Conservation (phyloP, 2,329 filamentous ascomycete genomes). For the Fusarium succisae region DNA sequence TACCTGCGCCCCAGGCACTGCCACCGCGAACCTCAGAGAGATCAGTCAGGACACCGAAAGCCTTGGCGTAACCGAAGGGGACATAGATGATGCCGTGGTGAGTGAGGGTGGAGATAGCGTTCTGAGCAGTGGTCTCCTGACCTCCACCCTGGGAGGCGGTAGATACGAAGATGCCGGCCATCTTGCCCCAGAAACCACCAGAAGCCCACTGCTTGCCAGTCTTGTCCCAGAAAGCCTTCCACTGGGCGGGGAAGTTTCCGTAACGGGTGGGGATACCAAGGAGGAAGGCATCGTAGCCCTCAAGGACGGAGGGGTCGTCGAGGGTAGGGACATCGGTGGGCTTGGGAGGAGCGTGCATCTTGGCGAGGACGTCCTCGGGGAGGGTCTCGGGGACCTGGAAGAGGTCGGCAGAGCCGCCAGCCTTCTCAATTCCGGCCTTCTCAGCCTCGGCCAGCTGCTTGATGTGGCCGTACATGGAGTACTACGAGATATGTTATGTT, state of each 20-base stretch:
- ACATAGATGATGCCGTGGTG: constrained; percentile 98
- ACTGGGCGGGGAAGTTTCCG: constrained; percentile 97
- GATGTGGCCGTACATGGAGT: constrained; percentile 96
- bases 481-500: constrained; percentile 60
- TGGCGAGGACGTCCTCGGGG: constrained; percentile 78
- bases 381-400: constrained; percentile 94
- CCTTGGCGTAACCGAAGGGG: constrained; percentile 89
- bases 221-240: constrained; percentile 93
- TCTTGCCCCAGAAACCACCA: constrained; percentile 86
- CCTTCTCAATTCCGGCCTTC: constrained; percentile 87
- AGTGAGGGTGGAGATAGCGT: constrained; percentile 82
- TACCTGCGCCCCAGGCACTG: constrained; percentile 91
- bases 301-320: constrained; percentile 66
- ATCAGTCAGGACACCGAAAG: constrained; percentile 76
- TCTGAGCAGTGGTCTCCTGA: constrained; percentile 87
- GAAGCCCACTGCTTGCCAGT: constrained; percentile 84
- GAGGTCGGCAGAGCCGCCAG: constrained; percentile 82
- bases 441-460: constrained; percentile 85
- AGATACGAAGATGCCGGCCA: constrained; percentile 89
- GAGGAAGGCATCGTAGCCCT: constrained; percentile 86
- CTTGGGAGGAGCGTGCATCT: constrained; percentile 92
- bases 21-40: constrained; percentile 86
- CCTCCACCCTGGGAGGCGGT: constrained; percentile 88
- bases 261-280: constrained; percentile 95
- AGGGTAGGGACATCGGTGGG: constrained; percentile 71